phyloP scores from a whole-genome alignment of 1,284 basidiomycete genomes.

The Tausonia pullulans region DNA sequence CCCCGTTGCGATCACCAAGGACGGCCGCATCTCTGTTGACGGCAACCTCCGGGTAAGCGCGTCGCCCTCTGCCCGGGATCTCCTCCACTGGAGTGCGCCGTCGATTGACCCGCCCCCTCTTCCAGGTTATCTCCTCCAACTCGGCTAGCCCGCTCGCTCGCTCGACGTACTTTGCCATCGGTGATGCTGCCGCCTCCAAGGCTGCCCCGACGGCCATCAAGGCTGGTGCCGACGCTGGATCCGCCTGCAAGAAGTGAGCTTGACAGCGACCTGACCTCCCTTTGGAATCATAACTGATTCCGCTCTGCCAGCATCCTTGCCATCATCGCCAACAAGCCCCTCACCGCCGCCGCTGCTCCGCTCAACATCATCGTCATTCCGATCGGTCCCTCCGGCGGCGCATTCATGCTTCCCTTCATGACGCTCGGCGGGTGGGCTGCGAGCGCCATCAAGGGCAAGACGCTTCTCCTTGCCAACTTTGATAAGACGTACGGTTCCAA shows the following conservation, averaged over 20 bases:
- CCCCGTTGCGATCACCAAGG: slow-evolving; percentile 2
- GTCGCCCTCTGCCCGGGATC: neutral
- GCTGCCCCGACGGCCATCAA: slow-evolving; percentile 29
- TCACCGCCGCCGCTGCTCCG: neutral
- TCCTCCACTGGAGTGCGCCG: neutral
- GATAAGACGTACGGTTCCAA: neutral
- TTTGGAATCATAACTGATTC: neutral
- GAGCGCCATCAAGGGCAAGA: neutral
- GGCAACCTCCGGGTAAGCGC: no score
- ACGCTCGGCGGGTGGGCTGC: neutral
- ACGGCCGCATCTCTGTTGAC: no score
- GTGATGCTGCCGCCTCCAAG: slow-evolving; percentile 28
- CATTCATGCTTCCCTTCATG: neutral
- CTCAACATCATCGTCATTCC: neutral
- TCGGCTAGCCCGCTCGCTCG: neutral
- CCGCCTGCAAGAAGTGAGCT: slow-evolving; percentile 24
- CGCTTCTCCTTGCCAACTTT: neutral
- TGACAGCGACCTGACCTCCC: neutral
- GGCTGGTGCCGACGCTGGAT: slow-evolving; percentile 23
- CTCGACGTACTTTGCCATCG: slow-evolving; percentile 30
- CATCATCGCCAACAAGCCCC: neutral
- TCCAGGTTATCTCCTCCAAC: neutral
- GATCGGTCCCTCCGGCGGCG: slow-evolving; percentile 4
- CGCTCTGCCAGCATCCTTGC: neutral
- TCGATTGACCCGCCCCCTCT: neutral